phyloP scores from a whole-genome alignment of 495 filamentous ascomycete genomes.

The Platismatia glauca region DNA sequence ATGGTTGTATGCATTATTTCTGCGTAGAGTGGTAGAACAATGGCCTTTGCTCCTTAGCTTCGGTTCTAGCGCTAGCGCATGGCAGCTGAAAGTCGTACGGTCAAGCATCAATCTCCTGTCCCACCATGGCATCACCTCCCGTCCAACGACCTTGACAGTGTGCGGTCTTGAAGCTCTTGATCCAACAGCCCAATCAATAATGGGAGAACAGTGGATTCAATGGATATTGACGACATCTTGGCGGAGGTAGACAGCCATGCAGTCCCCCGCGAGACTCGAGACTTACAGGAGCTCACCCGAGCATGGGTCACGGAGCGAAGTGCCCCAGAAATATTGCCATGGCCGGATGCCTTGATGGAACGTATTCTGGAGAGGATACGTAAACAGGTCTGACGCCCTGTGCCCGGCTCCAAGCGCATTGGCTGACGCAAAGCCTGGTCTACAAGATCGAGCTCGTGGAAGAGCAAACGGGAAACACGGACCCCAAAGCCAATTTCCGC shows the following conservation, averaged over 20 bases:
- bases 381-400: conserved; percentile 43
- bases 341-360: conserved; percentile 58
- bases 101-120: background rate
- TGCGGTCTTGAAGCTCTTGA: background rate
- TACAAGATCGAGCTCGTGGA: conserved; percentile 38
- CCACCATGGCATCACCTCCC: background rate
- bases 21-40: background rate
- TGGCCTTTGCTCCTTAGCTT: background rate
- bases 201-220: conserved; percentile 24
- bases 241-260: conserved; percentile 60
- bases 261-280: conserved; percentile 52
- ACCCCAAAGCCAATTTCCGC: conserved; percentile 79
- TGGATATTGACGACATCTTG: conserved; percentile 90
- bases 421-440: background rate
- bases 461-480: conserved; percentile 54
- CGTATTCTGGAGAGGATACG: conserved; percentile 69
- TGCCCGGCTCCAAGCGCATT: background rate
- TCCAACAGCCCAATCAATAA: background rate
- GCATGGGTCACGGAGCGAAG: conserved; percentile 88
- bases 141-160: background rate
- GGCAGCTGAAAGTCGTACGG: background rate
- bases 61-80: background rate
- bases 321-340: conserved; percentile 72
- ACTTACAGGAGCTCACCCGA: conserved; percentile 82
- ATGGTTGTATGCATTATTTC: background rate